These are phyloP conservation scores for Colletotrichum gigasporum DNA, from an alignment of 2,329 filamentous ascomycete genomes.

Conservation along the genomic window DNA sequence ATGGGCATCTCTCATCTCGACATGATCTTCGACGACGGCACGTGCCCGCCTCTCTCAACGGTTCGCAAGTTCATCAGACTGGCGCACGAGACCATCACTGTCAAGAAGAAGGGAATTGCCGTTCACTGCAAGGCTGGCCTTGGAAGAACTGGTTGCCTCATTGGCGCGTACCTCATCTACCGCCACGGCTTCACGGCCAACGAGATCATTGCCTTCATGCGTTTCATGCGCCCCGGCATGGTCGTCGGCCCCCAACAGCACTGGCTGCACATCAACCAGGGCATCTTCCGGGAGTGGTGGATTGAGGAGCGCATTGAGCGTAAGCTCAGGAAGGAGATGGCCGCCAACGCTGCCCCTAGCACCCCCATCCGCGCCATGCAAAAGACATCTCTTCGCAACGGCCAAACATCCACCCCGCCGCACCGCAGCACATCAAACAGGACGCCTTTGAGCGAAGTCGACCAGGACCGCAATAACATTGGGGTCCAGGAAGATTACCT, in stretches of 20 bases:
- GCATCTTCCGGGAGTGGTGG: constrained; percentile 99
- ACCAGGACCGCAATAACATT: constrained; percentile 76
- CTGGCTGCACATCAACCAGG: constrained; percentile 98
- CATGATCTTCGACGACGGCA: constrained; percentile 99
- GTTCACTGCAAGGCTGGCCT: constrained; percentile 99
- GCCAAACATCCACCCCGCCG: constrained; percentile 80
- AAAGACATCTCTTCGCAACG: constrained; percentile 67
- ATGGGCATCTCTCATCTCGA: constrained; percentile 95
- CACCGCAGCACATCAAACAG: constrained; percentile 80
- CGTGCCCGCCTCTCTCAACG: constrained; percentile 87
- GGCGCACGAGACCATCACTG: constrained; percentile 91
- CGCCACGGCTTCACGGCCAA: constrained; percentile 97
- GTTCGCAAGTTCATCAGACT: constrained; percentile 95
- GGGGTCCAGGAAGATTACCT: constrained; percentile 88
- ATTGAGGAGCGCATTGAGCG: constrained; percentile 85
- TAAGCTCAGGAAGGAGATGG: constrained; percentile 68
- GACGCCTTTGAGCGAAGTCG: constrained; percentile 92
- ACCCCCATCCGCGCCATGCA: constrained; percentile 71
- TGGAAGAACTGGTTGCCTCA: constrained; percentile 93
- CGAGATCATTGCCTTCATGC: constrained; percentile 97
- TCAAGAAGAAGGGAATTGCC: constrained; percentile 91
- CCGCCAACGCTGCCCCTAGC: constrained; percentile 61
- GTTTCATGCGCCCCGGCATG: constrained; percentile 99
- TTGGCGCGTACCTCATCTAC: constrained; percentile 98
- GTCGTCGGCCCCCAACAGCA: constrained; percentile 98